Percentiles rank a stretch among this genome's conserved stretches.
These are phyloP conservation scores for Beauveria sp. DNA, from an alignment of 2,329 filamentous ascomycete genomes.

Conservation along the genomic window DNA sequence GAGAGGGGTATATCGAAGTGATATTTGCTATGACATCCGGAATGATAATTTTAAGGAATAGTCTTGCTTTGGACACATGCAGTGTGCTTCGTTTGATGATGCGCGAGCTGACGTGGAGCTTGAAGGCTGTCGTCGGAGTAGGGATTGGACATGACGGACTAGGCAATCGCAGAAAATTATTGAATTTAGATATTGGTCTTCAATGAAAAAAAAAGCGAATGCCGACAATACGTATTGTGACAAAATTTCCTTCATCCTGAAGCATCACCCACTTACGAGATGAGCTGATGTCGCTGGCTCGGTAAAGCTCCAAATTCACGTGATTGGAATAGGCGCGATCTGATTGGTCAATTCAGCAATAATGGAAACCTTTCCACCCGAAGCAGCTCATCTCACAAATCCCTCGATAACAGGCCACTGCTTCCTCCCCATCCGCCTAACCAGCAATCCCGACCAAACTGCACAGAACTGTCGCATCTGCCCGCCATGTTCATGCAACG, in stretches of 20 bases:
- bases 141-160: not conserved
- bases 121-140: not conserved
- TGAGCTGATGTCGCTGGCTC: slow-evolving; percentile 7
- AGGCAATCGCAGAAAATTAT: not conserved
- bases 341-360: slow-evolving; percentile 30
- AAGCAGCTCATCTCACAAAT: slow-evolving; percentile 43
- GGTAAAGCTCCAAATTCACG: slow-evolving; percentile 24
- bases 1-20: slow-evolving; percentile 1
- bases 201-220: not conserved
- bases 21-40: not conserved
- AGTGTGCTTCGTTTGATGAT: not conserved
- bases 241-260: no score
- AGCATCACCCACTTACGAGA: not conserved
- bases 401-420: slow-evolving; percentile 31
- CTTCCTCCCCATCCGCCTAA: slow-evolving; percentile 16
- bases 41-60: not conserved
- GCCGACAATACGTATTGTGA: not conserved
- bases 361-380: slow-evolving; percentile 29
- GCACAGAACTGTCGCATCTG: slow-evolving; percentile 15
- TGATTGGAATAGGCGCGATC: slow-evolving; percentile 17
- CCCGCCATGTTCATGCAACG: slow-evolving; percentile 57
- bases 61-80: not conserved
- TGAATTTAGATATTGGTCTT: no score
- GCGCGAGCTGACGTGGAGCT: not conserved
- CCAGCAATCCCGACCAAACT: slow-evolving; percentile 17